Percentiles rank a stretch among this genome's conserved stretches.
These are phyloP conservation scores for Pseudozyma sp. DNA, from an alignment of 1,284 basidiomycete species.

Conservation along the genomic window DNA sequence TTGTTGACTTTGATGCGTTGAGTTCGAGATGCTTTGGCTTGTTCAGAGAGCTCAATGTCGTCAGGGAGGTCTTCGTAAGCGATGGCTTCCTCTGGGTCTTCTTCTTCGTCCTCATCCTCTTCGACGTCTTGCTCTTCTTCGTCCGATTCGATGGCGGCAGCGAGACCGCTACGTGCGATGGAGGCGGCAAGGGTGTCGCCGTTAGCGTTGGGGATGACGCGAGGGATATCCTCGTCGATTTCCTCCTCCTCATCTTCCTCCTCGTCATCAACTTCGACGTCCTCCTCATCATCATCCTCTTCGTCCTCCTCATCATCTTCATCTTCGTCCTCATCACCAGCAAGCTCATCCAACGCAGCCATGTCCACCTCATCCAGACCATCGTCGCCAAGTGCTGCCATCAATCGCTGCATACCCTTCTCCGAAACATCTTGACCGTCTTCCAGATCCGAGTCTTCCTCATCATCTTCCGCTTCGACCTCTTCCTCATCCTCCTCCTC, in stretches of 20 bases:
- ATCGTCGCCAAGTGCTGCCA: slow-evolving; percentile 64
- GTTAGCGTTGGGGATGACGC: slow-evolving; percentile 47
- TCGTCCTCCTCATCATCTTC: slow-evolving; percentile 48
- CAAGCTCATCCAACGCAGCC: slow-evolving; percentile 54
- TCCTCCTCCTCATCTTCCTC: slow-evolving; percentile 27
- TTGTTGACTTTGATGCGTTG: slow-evolving; percentile 67
- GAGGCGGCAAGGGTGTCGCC: slow-evolving; percentile 64
- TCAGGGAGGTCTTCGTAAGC: slow-evolving; percentile 60
- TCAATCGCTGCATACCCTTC: slow-evolving; percentile 61
- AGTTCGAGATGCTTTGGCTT: slow-evolving; percentile 49
- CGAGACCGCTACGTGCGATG: slow-evolving; percentile 63
- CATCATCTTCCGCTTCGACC: slow-evolving; percentile 35
- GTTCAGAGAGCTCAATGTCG: slow-evolving; percentile 49
- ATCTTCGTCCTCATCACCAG: slow-evolving; percentile 38
- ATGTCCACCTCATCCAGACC: slow-evolving; percentile 61
- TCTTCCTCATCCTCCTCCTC: slow-evolving; percentile 40
- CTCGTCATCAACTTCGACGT: slow-evolving; percentile 34
- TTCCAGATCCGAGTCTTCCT: slow-evolving; percentile 52
- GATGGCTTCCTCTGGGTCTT: slow-evolving; percentile 33
- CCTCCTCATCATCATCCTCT: slow-evolving; percentile 38
- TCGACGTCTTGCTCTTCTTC: slow-evolving; percentile 48
- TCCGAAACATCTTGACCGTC: slow-evolving; percentile 64
- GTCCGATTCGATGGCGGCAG: slow-evolving; percentile 34
- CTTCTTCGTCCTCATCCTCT: slow-evolving; percentile 48
- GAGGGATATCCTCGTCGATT: slow-evolving; percentile 35